phyloP scores from a whole-genome alignment of 805 yeast species.

The Candida morakotiae region DNA sequence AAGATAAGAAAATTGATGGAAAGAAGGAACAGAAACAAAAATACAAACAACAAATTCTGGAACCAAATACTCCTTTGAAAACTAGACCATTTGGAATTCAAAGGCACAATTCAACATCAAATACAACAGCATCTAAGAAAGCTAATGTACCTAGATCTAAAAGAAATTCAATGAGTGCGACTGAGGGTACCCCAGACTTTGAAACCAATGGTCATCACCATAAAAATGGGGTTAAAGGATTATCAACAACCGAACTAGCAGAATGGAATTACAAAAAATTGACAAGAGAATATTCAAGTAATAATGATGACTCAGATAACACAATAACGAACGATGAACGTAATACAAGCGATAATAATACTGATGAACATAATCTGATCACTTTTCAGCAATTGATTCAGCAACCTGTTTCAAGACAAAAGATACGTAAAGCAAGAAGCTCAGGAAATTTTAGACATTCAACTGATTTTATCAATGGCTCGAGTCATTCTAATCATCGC shows the following conservation, averaged over 20 bases:
- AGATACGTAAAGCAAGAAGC: slow-evolving; percentile 29
- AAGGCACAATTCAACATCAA: slow-evolving; percentile 21
- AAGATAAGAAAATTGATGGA: not conserved
- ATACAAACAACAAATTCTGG: slow-evolving; percentile 4
- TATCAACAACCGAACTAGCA: slow-evolving; percentile 14
- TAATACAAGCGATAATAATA: not conserved
- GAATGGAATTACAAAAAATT: slow-evolving; percentile 6
- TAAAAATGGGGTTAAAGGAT: slow-evolving; percentile 18
- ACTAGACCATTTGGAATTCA: slow-evolving; percentile 18
- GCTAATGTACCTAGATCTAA: slow-evolving; percentile 6
- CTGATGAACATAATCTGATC: not conserved
- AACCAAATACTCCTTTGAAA: slow-evolving; percentile 12
- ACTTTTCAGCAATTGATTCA: not conserved
- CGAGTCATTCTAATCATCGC: slow-evolving; percentile 13
- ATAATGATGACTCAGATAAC: slow-evolving; percentile 10
- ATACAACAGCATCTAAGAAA: not conserved
- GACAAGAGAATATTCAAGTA: slow-evolving; percentile 11
- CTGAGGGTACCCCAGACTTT: slow-evolving; percentile 5
- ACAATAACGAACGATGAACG: not conserved
- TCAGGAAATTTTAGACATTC: slow-evolving; percentile 27
- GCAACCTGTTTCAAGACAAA: slow-evolving; percentile 4
- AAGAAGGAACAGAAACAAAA: not conserved
- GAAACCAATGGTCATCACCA: not conserved
- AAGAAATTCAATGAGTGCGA: slow-evolving; percentile 13
- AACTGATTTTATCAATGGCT: slow-evolving; percentile 9